Evolutionary conservation across 805 yeast genomes (phyloP), one percentile per base, ranked within the genome.

Genomic region (Clavispora asparagi): DNA sequence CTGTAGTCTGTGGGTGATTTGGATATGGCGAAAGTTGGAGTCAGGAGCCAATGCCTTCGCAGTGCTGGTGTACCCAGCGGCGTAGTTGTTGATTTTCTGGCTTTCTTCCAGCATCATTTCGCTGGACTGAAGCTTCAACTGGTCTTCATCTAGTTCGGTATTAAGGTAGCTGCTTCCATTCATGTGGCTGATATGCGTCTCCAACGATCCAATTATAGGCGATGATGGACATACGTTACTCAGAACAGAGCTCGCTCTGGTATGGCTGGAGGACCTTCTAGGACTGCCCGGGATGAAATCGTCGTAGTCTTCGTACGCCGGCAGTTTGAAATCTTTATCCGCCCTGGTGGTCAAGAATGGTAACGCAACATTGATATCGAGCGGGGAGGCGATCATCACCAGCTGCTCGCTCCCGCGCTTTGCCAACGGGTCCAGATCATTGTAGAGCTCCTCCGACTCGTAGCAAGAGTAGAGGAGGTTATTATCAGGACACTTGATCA

Each of bases 1-100:
- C 59, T 86, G 94, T 42, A 86, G 62, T 42, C 90, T 69, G 61
- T 86, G 95, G 45, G 77, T 73, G 14, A 85, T 72, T 52, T 76
- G 79, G 39, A 86, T 73, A 55, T 82, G 83, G 30, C 81, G 73
- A 56, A 77, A 83, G 51, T 84, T 79, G 13, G 77, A 70, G 56
- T 85, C 90, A 1, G 91, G 83, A 51, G 79, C 77, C 43, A 84
- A 70, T 1, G 77, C 77, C 40, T 66, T 61, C 0, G 65, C 45
- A 1, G 64, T 57, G 1, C 55, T 50, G 6, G 75, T 71, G 46
- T 55, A 69, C 2, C 77, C 76, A 16, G 57, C 59, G 35, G 60
- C 65, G 19, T 64, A 59, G 46, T 62, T 64, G 33, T 67, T 71
- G 31, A 51, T 54, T n/a, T 45, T 30, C 19, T 48, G 41, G n/a